phyloP scores from a whole-genome alignment of 495 filamentous ascomycete genomes.

The Melanomma pulvis-pyrius region DNA sequence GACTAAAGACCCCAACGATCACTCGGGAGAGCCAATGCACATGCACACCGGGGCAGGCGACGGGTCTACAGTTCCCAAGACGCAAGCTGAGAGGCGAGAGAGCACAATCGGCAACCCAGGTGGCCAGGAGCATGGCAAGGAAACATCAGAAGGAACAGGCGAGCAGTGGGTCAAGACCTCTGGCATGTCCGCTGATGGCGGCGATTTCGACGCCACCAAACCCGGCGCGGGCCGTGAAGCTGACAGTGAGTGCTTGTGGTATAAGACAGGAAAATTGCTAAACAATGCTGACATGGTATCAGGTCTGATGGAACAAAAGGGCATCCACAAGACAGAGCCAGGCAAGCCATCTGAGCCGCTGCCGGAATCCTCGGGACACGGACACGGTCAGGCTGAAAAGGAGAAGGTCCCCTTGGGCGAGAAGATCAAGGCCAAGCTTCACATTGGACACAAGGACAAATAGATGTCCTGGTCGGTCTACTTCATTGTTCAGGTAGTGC shows the following conservation, averaged over 20 bases:
- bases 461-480: background rate
- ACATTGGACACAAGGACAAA: slow-evolving; percentile 39
- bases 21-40: slow-evolving; percentile 37
- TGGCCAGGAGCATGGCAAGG: slow-evolving; percentile 56
- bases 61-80: slow-evolving; percentile 26
- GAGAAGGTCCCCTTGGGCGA: slow-evolving; percentile 36
- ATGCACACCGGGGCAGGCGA: slow-evolving; percentile 31
- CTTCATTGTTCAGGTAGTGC: too few species aligned
- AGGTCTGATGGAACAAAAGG: slow-evolving; percentile 44
- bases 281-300: slow-evolving; percentile 22
- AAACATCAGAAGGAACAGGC: slow-evolving; percentile 51
- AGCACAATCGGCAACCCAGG: slow-evolving; percentile 50
- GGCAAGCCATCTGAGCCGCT: slow-evolving; percentile 7
- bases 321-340: slow-evolving; percentile 32
- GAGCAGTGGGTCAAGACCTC: slow-evolving; percentile 59
- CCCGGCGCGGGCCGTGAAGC: slow-evolving; percentile 67
- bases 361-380: background rate
- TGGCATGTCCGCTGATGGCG: slow-evolving; percentile 57
- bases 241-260: slow-evolving; percentile 56
- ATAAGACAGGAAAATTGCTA: background rate
- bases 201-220: slow-evolving; percentile 61
- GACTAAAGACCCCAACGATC: slow-evolving; percentile 36
- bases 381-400: slow-evolving; percentile 2
- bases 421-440: slow-evolving; percentile 47
- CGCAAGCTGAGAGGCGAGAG: slow-evolving; percentile 41